Evolutionary conservation across 192 early-diverging fungal genomes (phyloP).

Genomic region (Rhizoclosmatium sp.): DNA sequence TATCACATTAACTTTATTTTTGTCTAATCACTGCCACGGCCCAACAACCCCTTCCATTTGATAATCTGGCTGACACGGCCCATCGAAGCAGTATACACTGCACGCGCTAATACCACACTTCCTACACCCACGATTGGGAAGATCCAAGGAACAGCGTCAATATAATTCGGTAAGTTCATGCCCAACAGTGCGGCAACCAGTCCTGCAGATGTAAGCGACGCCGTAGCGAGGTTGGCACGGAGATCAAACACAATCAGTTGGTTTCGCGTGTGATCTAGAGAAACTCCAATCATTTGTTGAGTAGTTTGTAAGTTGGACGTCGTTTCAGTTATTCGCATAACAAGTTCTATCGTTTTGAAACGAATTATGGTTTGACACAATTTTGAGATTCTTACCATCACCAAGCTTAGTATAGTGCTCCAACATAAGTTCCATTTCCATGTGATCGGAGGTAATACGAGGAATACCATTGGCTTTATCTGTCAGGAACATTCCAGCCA

Average conservation of each 20-base stretch:
- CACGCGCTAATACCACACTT: neutral
- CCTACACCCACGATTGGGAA: conserved; percentile 67
- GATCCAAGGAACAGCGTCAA: conserved; percentile 74
- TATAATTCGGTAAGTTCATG: conserved; percentile 84
- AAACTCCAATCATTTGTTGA: conserved; percentile 85
- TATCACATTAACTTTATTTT: too few species aligned
- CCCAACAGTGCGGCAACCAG: conserved; percentile 83
- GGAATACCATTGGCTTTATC: conserved; percentile 71
- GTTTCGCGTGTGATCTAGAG: conserved; percentile 86
- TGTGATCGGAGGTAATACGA: conserved; percentile 73
- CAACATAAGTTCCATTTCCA: conserved; percentile 89
- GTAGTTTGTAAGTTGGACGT: conserved; percentile 80
- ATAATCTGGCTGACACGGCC: conserved; percentile 11
- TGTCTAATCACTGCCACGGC: neutral
- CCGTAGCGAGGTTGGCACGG: conserved; percentile 79
- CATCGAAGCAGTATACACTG: conserved; percentile 25
- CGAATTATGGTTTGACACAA: neutral
- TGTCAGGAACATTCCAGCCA: conserved; percentile 89
- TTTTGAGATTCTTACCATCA: conserved; percentile 62
- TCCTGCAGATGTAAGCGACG: conserved; percentile 77
- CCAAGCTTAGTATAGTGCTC: conserved; percentile 89
- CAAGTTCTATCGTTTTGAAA: conserved; percentile 32
- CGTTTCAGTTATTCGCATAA: conserved; percentile 55
- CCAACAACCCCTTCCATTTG: conserved; percentile 20
- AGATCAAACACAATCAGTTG: conserved; percentile 85